These are phyloP conservation scores for Penstemon davidsonii DNA, from an alignment of 257 asterid species.

Conservation along the genomic window DNA sequence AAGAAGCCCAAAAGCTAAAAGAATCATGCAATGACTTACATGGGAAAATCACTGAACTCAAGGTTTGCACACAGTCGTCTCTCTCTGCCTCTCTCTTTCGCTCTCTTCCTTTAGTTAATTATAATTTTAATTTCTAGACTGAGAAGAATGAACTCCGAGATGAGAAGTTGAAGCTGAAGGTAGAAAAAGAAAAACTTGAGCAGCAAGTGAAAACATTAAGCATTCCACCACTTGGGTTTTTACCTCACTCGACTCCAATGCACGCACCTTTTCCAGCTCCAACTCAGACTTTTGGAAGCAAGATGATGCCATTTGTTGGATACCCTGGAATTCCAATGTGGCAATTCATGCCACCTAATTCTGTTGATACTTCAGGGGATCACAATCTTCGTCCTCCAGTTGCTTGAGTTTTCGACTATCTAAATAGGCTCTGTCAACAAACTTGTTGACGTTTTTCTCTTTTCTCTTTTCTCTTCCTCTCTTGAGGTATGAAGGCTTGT, in stretches of 20 bases:
- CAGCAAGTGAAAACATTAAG: conserved; percentile 43
- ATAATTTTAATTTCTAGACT: conserved; percentile 29
- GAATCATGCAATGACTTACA: conserved; percentile 30
- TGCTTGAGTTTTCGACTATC: conserved; percentile 36
- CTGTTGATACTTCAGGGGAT: conserved; percentile 53
- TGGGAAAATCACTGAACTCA: conserved; percentile 50
- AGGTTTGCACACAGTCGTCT: conserved; percentile 33
- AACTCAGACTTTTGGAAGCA: conserved; percentile 39
- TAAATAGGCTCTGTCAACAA: not conserved
- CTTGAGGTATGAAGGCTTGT: not conserved
- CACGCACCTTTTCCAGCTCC: conserved; percentile 41
- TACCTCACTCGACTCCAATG: conserved; percentile 40
- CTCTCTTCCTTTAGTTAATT: not conserved
- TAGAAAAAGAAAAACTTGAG: conserved; percentile 33
- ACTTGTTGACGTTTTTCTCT: not conserved
- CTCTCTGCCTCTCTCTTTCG: not conserved
- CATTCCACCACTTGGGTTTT: conserved; percentile 34
- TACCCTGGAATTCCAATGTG: conserved; percentile 52
- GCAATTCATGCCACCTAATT: conserved; percentile 49
- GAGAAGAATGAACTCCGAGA: conserved; percentile 67
- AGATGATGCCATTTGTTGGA: conserved; percentile 47
- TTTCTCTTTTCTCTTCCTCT: not conserved
- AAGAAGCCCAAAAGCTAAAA: conserved; percentile 26
- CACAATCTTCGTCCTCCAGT: conserved; percentile 49
- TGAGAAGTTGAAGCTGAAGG: conserved; percentile 40